Percentiles rank a stretch among this genome's conserved stretches.
These are phyloP conservation scores for Neodidymelliopsis sp. DNA, from an alignment of 2,329 filamentous ascomycete species.

Conservation along the genomic window DNA sequence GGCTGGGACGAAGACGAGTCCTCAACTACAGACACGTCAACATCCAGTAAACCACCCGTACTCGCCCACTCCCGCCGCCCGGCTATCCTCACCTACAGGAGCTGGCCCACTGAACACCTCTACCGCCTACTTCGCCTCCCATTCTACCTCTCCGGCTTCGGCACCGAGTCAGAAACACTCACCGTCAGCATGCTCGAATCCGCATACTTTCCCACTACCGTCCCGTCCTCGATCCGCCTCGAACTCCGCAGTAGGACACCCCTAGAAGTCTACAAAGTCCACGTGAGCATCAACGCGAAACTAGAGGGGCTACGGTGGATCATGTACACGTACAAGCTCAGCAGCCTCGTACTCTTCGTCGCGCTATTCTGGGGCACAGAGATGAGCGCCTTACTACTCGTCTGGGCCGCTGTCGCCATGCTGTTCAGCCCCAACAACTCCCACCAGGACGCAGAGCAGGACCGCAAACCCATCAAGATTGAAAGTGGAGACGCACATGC, in stretches of 20 bases:
- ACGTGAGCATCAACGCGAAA: conserved; percentile 74
- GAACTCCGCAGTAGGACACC: conserved; percentile 74
- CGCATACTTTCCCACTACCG: conserved; percentile 67
- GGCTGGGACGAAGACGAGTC: conserved; percentile 40
- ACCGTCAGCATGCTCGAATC: conserved; percentile 76
- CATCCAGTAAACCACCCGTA: conserved; percentile 28
- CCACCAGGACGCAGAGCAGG: neutral
- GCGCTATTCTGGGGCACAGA: conserved; percentile 79
- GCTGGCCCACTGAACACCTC: conserved; percentile 50
- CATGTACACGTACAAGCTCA: conserved; percentile 83
- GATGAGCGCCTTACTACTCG: conserved; percentile 69
- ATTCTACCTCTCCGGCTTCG: conserved; percentile 72
- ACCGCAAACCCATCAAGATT: conserved; percentile 13
- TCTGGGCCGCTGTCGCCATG: conserved; percentile 67
- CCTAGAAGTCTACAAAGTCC: conserved; percentile 78
- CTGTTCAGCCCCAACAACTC: conserved; percentile 37
- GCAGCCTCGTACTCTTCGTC: conserved; percentile 73
- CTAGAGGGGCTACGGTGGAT: conserved; percentile 75
- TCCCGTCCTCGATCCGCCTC: conserved; percentile 64
- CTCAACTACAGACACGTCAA: neutral
- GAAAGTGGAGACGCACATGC: conserved; percentile 20
- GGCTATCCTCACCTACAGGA: conserved; percentile 80
- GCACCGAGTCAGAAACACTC: conserved; percentile 69
- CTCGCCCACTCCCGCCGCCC: conserved; percentile 69
- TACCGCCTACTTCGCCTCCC: conserved; percentile 58